Conservation (phyloP, 2,329 filamentous ascomycete species). For the Colletotrichum liriopes region DNA sequence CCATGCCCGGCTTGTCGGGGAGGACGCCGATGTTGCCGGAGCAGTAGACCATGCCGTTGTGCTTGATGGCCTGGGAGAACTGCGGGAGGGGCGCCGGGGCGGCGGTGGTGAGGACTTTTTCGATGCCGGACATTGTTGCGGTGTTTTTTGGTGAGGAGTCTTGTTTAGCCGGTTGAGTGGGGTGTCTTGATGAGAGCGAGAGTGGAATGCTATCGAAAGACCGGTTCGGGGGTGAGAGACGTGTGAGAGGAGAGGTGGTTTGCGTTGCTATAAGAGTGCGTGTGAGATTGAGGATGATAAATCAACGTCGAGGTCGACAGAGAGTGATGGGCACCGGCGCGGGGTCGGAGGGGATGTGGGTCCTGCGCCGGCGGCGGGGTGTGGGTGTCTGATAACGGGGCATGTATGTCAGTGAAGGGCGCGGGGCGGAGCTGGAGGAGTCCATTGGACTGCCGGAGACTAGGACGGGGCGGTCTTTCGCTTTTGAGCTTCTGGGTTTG, state of each 20-base stretch:
- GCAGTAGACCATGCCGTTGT: slow-evolving; percentile 80
- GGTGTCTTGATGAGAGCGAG: neutral
- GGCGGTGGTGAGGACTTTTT: slow-evolving; percentile 46
- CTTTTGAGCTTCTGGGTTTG: neutral
- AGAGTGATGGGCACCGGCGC: slow-evolving; percentile 18
- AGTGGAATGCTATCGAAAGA: neutral
- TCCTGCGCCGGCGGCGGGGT: slow-evolving; percentile 14
- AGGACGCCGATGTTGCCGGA: slow-evolving; percentile 75
- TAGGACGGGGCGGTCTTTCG: neutral
- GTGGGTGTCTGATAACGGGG: slow-evolving; percentile 4
- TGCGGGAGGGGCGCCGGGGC: slow-evolving; percentile 63
- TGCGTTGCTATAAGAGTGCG: neutral
- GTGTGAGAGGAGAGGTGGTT: neutral
- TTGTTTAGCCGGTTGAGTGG: neutral
- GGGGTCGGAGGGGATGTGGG: slow-evolving; percentile 33
- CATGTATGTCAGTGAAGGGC: neutral
- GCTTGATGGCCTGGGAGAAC: slow-evolving; percentile 73
- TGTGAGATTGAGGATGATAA: slow-evolving; percentile 15
- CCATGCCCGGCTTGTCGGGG: slow-evolving; percentile 58
- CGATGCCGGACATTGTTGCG: slow-evolving; percentile 21
- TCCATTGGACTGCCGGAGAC: neutral
- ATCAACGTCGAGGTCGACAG: slow-evolving; percentile 5
- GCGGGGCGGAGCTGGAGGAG: neutral
- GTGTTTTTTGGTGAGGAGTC: neutral
- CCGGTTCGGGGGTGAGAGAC: neutral